Base-by-base conservation (phyloP, 805 yeast genomes). In the Candida broadrunensis region DNA sequence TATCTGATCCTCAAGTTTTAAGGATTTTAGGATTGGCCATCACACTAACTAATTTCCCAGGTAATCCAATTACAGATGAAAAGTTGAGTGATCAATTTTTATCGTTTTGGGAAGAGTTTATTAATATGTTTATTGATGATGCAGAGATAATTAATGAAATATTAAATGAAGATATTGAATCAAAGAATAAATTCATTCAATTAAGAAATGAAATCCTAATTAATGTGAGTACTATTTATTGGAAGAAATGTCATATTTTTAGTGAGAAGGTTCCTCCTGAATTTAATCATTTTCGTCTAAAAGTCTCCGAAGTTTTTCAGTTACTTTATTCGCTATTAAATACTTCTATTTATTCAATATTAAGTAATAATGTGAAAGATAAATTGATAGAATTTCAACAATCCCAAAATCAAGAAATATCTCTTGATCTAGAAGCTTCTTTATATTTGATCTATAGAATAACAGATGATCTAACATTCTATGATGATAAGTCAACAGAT, bases 301-400 rank as follows among this genome's bases (percentile, higher is more conserved):
- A 85, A 45, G 83, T 85, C 8, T 76, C 83, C 1, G 98, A 93
- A 50, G 70, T 90, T 29, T 77, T 87, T 47, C 93, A 88, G 40
- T 69, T 79, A 0, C 61, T 83, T 1, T 87, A 83, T 65, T 77
- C 88, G 1, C 67, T 86, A 4, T 68, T 88, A 27, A 87, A 85
- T 29, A 40, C 58, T 0, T 63, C 72, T 1, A 58, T 87, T 27
- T 77, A 76, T 47, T 36, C 47, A 12, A 25, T 27, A 3, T 39
- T 46, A 11, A 40, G 45, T 24, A 38, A 35, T 3, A 30, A 38
- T 15, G 33, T 46, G 1, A 21, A 21, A 8, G 11, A 16, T 11
- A 37, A 41, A 27, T 35, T 37, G 21, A 3, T 21, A 2, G 23
- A 24, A 15, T 18, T 33, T 18, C 33, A 25, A 12, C 30, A 31